Percentiles rank a stretch among this genome's conserved stretches.
phyloP scores from a whole-genome alignment of 129 eudicot species.

The Flaveria trinervia region DNA sequence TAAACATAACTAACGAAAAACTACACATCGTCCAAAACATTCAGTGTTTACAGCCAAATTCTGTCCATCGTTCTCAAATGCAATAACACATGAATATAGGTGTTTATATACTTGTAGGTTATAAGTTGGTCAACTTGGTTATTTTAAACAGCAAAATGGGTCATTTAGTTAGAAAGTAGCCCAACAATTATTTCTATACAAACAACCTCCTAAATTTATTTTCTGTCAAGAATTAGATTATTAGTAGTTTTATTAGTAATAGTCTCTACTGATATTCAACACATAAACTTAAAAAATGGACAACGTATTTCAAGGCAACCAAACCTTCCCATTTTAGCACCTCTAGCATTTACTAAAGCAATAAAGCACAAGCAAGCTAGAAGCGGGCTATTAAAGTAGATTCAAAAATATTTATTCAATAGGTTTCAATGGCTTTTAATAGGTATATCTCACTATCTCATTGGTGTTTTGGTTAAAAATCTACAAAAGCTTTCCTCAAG shows the following conservation, averaged over 20 bases:
- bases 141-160: background rate
- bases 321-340: background rate
- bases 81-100: background rate
- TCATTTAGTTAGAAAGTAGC: too few relatives aligned
- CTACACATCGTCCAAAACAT: background rate
- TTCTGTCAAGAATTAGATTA: too few relatives aligned
- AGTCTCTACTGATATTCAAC: too few relatives aligned
- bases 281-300: background rate
- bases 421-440: conserved; percentile 5
- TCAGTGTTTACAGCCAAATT: background rate
- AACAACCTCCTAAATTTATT: too few relatives aligned
- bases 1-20: background rate
- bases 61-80: background rate
- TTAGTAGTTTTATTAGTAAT: too few relatives aligned
- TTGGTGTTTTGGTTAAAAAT: background rate
- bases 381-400: background rate
- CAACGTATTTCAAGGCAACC: background rate
- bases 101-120: background rate
- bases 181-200: too few relatives aligned
- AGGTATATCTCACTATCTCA: background rate
- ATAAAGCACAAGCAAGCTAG: conserved; percentile 1
- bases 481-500: background rate
- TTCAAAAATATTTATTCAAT: background rate
- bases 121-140: background rate
- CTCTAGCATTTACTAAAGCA: background rate